Base-by-base conservation (phyloP, 2,329 filamentous ascomycete genomes). In the Pseudopyricularia javanii region DNA sequence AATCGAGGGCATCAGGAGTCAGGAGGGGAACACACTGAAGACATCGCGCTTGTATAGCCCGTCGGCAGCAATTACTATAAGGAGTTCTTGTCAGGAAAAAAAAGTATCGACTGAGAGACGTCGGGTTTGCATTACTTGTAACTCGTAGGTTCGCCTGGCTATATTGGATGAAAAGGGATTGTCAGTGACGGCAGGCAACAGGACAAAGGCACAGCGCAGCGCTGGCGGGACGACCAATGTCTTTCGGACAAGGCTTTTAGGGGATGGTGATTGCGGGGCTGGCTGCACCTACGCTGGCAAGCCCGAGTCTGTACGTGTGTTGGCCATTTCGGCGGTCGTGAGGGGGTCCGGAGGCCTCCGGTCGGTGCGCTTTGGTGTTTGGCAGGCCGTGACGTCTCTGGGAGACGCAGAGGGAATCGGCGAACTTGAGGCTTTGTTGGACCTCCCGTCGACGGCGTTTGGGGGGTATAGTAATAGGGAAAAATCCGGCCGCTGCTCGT, bases 1-100 rank as follows among this genome's bases (percentile, higher is more conserved):
- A 35, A 17, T 48, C 35, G 22, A 30, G 7, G 40, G 12, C 26
- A 14, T 49, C 30, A n/a, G 24, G 28, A 33, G 40, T 47, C 47
- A 54, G 28, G 12, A 14, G 15, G 30, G 53, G 20, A 54, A 82
- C 89, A 63, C 85, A 97, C 93, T 82, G 72, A 98, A 97, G 56
- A 98, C 91, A 88, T 98, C 93, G 72, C 93, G 85, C 77, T 97
- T 98, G 78, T 96, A 97, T 59, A 98, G 78, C 56, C 93, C 93
- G 78, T 98, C 93, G 62, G 93, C 93, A 62, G 93, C 93, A 75
- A 98, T 96, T 74, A 98, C 93, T 97, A 68, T 61, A 50, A 14
- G 15, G 17, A 62, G 56, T 54, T 32, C 35, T 53, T 50, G 40
- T 17, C 26, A 24, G 22, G 22, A 20, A 24, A 22, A 55, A 55